Evolutionary conservation across 1,284 basidiomycete genomes (phyloP).

Genomic region (Pterulicium gracile): DNA sequence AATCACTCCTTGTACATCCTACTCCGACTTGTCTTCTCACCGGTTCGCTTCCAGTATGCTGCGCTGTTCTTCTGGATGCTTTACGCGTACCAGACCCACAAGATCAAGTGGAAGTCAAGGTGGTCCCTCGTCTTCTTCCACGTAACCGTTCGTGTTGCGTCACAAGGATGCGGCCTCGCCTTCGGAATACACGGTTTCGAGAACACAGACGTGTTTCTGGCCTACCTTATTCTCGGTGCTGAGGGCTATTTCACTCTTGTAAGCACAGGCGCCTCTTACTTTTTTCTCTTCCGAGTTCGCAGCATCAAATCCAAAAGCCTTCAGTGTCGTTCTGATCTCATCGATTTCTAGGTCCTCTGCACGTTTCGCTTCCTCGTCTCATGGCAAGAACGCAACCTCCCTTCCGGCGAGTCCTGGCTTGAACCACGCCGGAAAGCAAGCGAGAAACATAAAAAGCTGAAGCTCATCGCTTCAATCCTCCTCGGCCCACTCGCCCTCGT

Average conservation of each 20-base stretch:
- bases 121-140: slow-evolving; percentile 3
- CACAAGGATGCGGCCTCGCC: slow-evolving; percentile 20
- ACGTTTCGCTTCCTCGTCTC: slow-evolving; percentile 22
- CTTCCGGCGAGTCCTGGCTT: slow-evolving; percentile 20
- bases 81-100: slow-evolving; percentile 1
- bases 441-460: slow-evolving; percentile 7
- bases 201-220: slow-evolving; percentile 17
- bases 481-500: slow-evolving; percentile 12
- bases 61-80: slow-evolving; percentile 2
- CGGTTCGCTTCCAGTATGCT: background rate
- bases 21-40: background rate
- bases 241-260: slow-evolving; percentile 23
- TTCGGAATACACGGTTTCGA: slow-evolving; percentile 20
- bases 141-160: slow-evolving; percentile 13
- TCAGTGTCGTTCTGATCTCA: too few relatives aligned
- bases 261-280: too few relatives aligned
- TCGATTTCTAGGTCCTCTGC: slow-evolving; percentile 15
- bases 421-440: slow-evolving; percentile 16
- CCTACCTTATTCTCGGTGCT: slow-evolving; percentile 14
- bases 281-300: too few relatives aligned
- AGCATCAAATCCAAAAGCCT: too few relatives aligned
- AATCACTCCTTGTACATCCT: background rate
- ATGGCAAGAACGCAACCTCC: slow-evolving; percentile 23
- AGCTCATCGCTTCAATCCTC: slow-evolving; percentile 10
- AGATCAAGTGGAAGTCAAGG: slow-evolving; percentile 1